These are phyloP conservation scores for Phyllosticta citrichinensis DNA, from an alignment of 2,329 filamentous ascomycete genomes.

Conservation along the genomic window DNA sequence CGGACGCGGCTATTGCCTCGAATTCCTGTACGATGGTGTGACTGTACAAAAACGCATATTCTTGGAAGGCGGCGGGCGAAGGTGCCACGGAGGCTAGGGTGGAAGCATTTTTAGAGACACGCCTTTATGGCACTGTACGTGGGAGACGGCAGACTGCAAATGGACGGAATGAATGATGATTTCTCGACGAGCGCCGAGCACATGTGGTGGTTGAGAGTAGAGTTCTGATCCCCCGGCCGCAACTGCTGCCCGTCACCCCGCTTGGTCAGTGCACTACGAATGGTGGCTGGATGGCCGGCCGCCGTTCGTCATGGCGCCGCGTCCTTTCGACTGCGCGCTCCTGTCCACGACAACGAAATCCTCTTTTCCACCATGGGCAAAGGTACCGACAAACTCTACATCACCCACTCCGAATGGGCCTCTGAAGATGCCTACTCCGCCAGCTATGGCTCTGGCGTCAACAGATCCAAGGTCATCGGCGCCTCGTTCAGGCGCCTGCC, in stretches of 20 bases:
- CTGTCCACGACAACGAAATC: neutral
- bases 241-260: neutral
- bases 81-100: neutral
- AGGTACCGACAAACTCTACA: constrained; percentile 42
- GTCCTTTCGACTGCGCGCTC: neutral
- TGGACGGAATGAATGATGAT: neutral
- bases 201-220: neutral
- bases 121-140: neutral
- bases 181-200: neutral
- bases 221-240: neutral
- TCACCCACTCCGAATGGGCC: constrained; percentile 97
- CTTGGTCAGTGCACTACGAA: neutral
- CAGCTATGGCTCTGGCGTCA: constrained; percentile 58
- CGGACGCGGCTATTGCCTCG: neutral
- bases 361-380: constrained; percentile 22
- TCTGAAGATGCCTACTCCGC: constrained; percentile 82
- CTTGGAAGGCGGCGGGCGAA: neutral
- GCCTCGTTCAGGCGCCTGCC: constrained; percentile 77
- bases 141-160: neutral
- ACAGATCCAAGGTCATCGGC: constrained; percentile 43
- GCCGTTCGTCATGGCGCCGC: neutral
- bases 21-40: neutral
- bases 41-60: neutral
- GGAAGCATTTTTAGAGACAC: neutral
- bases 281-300: neutral